Percentiles rank a stretch among this genome's conserved stretches.
Conservation (phyloP, 495 filamentous ascomycete genomes). For the Penicilliopsis zonata region DNA sequence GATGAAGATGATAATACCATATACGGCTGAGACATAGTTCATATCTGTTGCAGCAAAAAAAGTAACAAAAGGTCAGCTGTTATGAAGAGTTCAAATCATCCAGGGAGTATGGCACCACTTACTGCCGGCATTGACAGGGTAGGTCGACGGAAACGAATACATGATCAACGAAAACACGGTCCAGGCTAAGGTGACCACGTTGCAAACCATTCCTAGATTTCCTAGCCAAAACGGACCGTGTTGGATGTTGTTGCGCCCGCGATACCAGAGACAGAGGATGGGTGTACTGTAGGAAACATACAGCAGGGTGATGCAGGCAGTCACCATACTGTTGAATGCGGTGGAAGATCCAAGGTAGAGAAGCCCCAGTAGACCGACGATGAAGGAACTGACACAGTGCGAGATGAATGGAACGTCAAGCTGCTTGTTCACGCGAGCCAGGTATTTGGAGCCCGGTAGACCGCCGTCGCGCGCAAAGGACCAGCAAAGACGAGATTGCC, state of each 20-base stretch:
- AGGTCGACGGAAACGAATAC: constrained; percentile 29
- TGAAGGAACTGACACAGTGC: constrained; percentile 33
- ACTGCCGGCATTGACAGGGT: constrained; percentile 29
- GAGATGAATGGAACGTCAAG: constrained; percentile 43
- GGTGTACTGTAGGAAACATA: constrained; percentile 43
- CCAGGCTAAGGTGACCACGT: constrained; percentile 30
- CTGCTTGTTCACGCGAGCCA: constrained; percentile 33
- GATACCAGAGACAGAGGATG: constrained; percentile 30
- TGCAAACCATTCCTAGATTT: constrained; percentile 20
- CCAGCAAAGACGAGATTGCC: constrained; percentile 48
- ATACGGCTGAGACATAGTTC: constrained; percentile 46
- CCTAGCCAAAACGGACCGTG: constrained; percentile 42
- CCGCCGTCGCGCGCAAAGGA: constrained; percentile 48
- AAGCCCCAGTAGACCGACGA: constrained; percentile 38
- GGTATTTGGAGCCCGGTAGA: constrained; percentile 33
- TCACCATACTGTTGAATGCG: constrained; percentile 45
- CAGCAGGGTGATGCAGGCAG: constrained; percentile 37
- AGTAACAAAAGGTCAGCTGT: neutral
- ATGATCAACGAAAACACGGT: constrained; percentile 34
- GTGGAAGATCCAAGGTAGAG: constrained; percentile 42
- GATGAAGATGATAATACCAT: constrained; percentile 31
- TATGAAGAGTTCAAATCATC: neutral
- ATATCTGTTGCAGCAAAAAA: constrained; percentile 22
- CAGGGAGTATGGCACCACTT: constrained; percentile 1
- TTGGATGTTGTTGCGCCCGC: constrained; percentile 36